Base-by-base conservation (phyloP, 192 early-diverging fungal species). In the Backusella psychrophila region DNA sequence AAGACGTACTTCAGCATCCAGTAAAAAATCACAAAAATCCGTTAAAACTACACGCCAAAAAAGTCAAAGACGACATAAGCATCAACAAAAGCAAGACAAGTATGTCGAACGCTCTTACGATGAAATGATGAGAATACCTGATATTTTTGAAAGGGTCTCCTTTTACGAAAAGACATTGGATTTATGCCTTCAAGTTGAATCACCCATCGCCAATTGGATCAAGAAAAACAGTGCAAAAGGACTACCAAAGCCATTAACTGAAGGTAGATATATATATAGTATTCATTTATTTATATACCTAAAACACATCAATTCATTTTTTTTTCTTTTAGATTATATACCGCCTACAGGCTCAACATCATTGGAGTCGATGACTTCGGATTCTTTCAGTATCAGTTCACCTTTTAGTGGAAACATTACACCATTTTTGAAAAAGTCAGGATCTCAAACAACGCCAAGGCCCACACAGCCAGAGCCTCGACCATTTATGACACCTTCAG, bases 121-220 rank as follows among this genome's bases (percentile, higher is more conserved):
- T 56, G 78, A 79, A 19, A 79, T 79, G 73, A 79, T 79, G 73
- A 21, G 73, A 36, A 79, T 79, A 44, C 72, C 78, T 8, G 72
- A 73, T 65, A 74, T 75, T 35, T 34, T 56, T 17, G 78, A 79
- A 74, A 66, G 78, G 11, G 41, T 75, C 33, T 15, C 44, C 14
- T 79, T 79, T 53, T 79, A 79, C 34, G 78, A 79, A 71, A 74
- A 75, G 29, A 79, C 78, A 9, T 44, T 69, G 21, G 38, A 71
- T 53, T 69, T 70, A 8, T 79, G 78, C 56, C 35, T 79, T 15
- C 65, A 56, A 8, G 72, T 73, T 7, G 66, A 73, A 44, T 75
- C 73, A 15, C 44, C 36, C 23, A 36, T 79, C 4, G 53, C 46
- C 29, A n/a, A 17, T n/a, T 79, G 78, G 78, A 38, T 52, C 15